phyloP scores from a whole-genome alignment of 805 yeast species.

The Myxozyma geophila region DNA sequence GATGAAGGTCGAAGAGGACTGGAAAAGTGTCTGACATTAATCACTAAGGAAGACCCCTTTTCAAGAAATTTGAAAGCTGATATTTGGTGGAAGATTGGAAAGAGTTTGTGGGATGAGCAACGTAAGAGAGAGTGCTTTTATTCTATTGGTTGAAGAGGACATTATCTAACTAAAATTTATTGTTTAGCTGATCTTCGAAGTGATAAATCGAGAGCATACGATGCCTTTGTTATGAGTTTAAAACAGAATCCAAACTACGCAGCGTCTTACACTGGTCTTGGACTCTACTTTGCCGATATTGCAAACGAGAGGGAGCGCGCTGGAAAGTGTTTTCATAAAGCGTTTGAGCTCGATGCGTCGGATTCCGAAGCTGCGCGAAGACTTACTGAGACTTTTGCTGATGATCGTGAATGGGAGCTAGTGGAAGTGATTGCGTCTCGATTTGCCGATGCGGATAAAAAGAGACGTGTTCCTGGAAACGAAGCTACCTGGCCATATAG shows the following conservation, averaged over 20 bases:
- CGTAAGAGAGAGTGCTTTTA: slow-evolving; percentile 1
- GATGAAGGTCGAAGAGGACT: slow-evolving; percentile 59
- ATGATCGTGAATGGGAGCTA: slow-evolving; percentile 75
- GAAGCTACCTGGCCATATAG: slow-evolving; percentile 76
- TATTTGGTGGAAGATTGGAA: slow-evolving; percentile 74
- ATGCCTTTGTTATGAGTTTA: slow-evolving; percentile 59
- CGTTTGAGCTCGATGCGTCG: slow-evolving; percentile 81
- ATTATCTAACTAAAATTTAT: slow-evolving; percentile 38
- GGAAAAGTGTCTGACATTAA: slow-evolving; percentile 49
- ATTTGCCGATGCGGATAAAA: slow-evolving; percentile 63
- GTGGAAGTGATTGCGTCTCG: slow-evolving; percentile 75
- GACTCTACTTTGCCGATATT: slow-evolving; percentile 66
- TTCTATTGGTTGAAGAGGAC: not conserved
- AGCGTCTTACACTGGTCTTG: slow-evolving; percentile 80
- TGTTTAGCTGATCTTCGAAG: slow-evolving; percentile 29
- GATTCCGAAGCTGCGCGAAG: slow-evolving; percentile 76
- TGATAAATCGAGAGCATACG: slow-evolving; percentile 57
- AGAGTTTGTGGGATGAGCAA: slow-evolving; percentile 53
- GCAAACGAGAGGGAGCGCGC: slow-evolving; percentile 70
- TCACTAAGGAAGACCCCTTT: slow-evolving; percentile 57
- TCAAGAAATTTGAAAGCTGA: slow-evolving; percentile 62
- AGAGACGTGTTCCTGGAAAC: slow-evolving; percentile 32
- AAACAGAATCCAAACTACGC: slow-evolving; percentile 69
- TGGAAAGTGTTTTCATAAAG: slow-evolving; percentile 82
- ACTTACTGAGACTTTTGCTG: slow-evolving; percentile 71